Evolutionary conservation across 2,329 filamentous ascomycete species (phyloP).

Genomic region (Lomentospora prolificans): DNA sequence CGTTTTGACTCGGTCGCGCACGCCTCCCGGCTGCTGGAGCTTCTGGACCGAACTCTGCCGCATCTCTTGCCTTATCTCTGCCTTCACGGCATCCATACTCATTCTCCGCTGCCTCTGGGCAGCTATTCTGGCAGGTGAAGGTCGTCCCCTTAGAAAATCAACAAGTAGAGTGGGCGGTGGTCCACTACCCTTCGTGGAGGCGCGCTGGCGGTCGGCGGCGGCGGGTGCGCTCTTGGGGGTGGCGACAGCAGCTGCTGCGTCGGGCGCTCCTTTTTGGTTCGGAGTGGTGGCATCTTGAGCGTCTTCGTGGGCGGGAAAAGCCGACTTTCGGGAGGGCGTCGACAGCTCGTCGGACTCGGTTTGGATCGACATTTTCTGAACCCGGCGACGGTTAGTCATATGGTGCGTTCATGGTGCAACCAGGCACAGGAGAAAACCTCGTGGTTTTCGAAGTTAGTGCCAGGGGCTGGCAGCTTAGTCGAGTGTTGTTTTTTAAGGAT

Average conservation of each 20-base stretch:
- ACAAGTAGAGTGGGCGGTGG: conserved; percentile 37
- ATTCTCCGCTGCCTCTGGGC: conserved; percentile 43
- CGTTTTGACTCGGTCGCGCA: conserved; percentile 67
- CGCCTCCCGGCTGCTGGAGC: conserved; percentile 54
- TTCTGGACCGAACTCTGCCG: conserved; percentile 40
- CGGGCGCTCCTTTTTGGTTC: background rate
- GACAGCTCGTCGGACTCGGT: conserved; percentile 6
- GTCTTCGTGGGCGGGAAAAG: conserved; percentile 4
- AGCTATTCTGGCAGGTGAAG: conserved; percentile 43
- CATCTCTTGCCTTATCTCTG: conserved; percentile 27
- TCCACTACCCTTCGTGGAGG: conserved; percentile 28
- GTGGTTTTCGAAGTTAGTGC: background rate
- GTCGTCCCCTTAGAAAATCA: conserved; percentile 49
- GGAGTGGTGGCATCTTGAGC: conserved; percentile 9
- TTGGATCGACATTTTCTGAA: conserved; percentile 1
- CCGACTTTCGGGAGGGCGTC: background rate
- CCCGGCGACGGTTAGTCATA: conserved; percentile 1
- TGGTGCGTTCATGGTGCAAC: background rate
- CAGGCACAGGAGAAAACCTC: background rate
- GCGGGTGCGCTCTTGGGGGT: conserved; percentile 34
- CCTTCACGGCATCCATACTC: conserved; percentile 50
- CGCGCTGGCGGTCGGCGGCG: conserved; percentile 21
- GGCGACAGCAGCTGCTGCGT: conserved; percentile 1
- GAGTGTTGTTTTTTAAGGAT: background rate
- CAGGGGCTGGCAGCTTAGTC: background rate